Evolutionary conservation across 495 filamentous ascomycete genomes (phyloP).

Genomic region (Aspergillus carlsbadensis): DNA sequence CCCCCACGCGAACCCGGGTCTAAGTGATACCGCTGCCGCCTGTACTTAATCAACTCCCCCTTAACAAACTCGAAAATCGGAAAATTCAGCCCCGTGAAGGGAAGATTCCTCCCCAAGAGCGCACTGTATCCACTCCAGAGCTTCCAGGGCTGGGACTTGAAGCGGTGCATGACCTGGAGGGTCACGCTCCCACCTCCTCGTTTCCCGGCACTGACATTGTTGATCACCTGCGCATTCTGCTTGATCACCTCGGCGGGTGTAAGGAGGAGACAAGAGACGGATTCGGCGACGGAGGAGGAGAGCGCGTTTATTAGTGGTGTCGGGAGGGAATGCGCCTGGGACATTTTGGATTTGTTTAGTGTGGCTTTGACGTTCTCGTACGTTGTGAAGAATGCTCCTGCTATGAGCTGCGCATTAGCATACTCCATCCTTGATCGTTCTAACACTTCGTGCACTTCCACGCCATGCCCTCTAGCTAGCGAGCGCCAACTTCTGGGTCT

Average conservation of each 20-base stretch:
- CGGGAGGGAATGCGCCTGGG: slow-evolving; percentile 50
- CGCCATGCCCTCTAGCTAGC: too few relatives aligned
- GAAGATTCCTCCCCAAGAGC: slow-evolving; percentile 75
- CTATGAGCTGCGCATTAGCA: slow-evolving; percentile 34
- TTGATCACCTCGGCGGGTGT: slow-evolving; percentile 91
- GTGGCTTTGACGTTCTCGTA: slow-evolving; percentile 74
- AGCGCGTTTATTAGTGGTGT: slow-evolving; percentile 64
- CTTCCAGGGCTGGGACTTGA: slow-evolving; percentile 54
- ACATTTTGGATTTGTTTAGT: slow-evolving; percentile 43
- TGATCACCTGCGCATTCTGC: slow-evolving; percentile 81
- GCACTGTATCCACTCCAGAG: slow-evolving; percentile 80
- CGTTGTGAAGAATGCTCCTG: slow-evolving; percentile 85
- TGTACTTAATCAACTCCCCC: slow-evolving; percentile 34
- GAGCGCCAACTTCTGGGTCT: too few relatives aligned
- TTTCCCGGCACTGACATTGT: slow-evolving; percentile 4
- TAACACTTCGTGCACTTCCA: too few relatives aligned
- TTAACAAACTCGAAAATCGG: slow-evolving; percentile 76
- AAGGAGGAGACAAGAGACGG: slow-evolving; percentile 79
- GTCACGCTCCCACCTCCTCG: slow-evolving; percentile 19
- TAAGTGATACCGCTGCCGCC: slow-evolving; percentile 8
- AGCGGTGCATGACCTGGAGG: slow-evolving; percentile 52
- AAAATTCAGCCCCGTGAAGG: slow-evolving; percentile 85
- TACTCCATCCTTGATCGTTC: neutral
- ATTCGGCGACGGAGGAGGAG: slow-evolving; percentile 72
- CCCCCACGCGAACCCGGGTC: neutral